A percentile compares a stretch with the other conserved stretches of the same genome.
These are phyloP conservation scores for Geranomyces michiganensis DNA, from an alignment of 192 early-diverging fungal genomes.

Conservation along the genomic window DNA sequence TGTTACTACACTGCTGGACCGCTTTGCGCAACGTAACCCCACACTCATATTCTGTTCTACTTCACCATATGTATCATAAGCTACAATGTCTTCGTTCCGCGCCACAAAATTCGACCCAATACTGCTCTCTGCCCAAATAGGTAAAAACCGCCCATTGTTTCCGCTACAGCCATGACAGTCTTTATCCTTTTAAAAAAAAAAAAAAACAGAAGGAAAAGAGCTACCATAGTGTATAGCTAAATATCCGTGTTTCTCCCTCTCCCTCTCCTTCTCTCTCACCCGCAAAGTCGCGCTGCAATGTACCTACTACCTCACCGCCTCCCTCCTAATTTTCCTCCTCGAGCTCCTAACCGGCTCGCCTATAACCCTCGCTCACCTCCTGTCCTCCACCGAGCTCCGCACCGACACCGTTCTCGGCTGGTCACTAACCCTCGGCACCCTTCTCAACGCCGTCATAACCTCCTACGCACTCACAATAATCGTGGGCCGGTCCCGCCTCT, in stretches of 20 bases:
- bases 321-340: constrained; percentile 52
- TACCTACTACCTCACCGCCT: constrained; percentile 60
- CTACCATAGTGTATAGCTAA: background rate
- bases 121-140: constrained; percentile 32
- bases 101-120: constrained; percentile 34
- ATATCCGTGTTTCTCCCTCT: background rate
- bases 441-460: constrained; percentile 66
- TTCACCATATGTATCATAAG: no score
- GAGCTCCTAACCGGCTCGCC: constrained; percentile 63
- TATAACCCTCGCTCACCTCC: constrained; percentile 69
- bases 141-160: constrained; percentile 7
- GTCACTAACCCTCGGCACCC: constrained; percentile 64
- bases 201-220: no score
- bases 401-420: constrained; percentile 70
- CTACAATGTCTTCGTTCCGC: constrained; percentile 26
- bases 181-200: no score
- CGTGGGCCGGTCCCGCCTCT: constrained; percentile 75
- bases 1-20: no score
- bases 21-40: no score
- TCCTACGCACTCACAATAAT: constrained; percentile 44
- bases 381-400: constrained; percentile 61
- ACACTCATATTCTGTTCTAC: no score
- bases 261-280: no score
- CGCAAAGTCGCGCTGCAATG: constrained; percentile 58
- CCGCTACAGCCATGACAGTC: background rate